Evolutionary conservation across 371 early-diverging fungal species (phyloP).

Genomic region (Lichtheimia corymbifera): DNA sequence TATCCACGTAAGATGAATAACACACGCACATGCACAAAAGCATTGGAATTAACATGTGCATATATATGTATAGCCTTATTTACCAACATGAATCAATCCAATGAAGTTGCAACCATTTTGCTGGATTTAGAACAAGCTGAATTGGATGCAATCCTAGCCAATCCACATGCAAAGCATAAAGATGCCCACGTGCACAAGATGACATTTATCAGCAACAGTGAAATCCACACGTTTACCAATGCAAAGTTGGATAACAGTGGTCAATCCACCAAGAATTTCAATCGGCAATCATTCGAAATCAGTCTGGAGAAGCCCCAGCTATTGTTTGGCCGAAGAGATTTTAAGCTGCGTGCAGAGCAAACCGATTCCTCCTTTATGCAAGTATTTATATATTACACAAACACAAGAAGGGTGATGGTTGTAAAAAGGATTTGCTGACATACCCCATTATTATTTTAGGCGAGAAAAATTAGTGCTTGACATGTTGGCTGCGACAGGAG

Average conservation of each 20-base stretch:
- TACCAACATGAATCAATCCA: slow-evolving; percentile 27
- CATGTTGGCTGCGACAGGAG: slow-evolving; percentile 50
- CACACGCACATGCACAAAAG: neutral
- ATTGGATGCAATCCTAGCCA: slow-evolving; percentile 25
- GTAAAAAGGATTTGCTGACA: neutral
- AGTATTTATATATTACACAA: slow-evolving; percentile 10
- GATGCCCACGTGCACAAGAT: slow-evolving; percentile 30
- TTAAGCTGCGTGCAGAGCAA: slow-evolving; percentile 55
- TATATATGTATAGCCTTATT: slow-evolving; percentile 21
- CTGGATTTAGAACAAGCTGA: slow-evolving; percentile 38
- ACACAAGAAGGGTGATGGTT: slow-evolving; percentile 4
- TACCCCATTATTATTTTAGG: slow-evolving; percentile 15
- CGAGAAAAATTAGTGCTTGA: slow-evolving; percentile 55
- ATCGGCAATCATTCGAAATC: slow-evolving; percentile 54
- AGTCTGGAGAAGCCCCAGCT: slow-evolving; percentile 42
- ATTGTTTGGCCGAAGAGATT: slow-evolving; percentile 43
- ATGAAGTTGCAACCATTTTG: slow-evolving; percentile 51
- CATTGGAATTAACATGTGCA: neutral
- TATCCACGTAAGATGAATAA: slow-evolving; percentile 40
- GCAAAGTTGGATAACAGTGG: slow-evolving; percentile 50
- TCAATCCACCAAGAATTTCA: slow-evolving; percentile 53
- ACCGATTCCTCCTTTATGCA: slow-evolving; percentile 55
- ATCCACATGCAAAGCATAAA: slow-evolving; percentile 31
- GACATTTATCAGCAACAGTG: slow-evolving; percentile 52
- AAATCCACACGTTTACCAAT: slow-evolving; percentile 39